These are phyloP conservation scores for Eucalyptus polybractea DNA, from an alignment of 345 rosid genomes.

Conservation along the genomic window DNA sequence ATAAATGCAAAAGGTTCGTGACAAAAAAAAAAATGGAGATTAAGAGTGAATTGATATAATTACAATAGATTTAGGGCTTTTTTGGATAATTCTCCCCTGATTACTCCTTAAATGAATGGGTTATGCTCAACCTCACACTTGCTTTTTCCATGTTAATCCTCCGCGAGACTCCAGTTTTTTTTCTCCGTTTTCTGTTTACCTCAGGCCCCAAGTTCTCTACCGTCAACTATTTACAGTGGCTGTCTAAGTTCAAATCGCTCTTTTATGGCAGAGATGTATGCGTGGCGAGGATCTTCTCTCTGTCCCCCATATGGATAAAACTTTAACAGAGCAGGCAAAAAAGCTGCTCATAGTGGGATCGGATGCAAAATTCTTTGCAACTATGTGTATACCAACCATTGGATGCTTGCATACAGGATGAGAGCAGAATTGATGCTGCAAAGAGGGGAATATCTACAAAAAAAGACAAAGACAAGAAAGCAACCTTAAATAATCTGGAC, in stretches of 20 bases:
- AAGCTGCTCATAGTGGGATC: background rate
- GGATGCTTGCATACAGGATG: conserved; percentile 12
- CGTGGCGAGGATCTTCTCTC: background rate
- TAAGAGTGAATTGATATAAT: too few species aligned
- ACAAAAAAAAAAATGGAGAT: too few species aligned
- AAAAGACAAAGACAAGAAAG: conserved; percentile 13
- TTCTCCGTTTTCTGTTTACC: background rate
- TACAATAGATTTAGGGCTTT: too few species aligned
- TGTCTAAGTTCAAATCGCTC: background rate
- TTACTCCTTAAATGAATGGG: background rate
- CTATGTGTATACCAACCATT: background rate
- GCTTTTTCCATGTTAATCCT: background rate
- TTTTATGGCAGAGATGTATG: background rate
- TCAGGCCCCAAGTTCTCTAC: background rate
- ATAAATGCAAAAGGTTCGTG: too few species aligned
- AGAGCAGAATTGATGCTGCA: conserved; percentile 28
- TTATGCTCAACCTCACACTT: background rate
- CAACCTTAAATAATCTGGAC: conserved; percentile 10
- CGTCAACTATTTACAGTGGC: background rate
- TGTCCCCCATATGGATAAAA: background rate
- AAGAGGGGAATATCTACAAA: conserved; percentile 12
- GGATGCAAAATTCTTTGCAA: background rate
- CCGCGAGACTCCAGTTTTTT: background rate
- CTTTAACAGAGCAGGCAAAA: background rate
- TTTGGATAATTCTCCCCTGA: too few species aligned